Evolutionary conservation across 805 yeast species (phyloP), one percentile per base, ranked within the genome.

Genomic region (Wickerhamiella sergipiensis): DNA sequence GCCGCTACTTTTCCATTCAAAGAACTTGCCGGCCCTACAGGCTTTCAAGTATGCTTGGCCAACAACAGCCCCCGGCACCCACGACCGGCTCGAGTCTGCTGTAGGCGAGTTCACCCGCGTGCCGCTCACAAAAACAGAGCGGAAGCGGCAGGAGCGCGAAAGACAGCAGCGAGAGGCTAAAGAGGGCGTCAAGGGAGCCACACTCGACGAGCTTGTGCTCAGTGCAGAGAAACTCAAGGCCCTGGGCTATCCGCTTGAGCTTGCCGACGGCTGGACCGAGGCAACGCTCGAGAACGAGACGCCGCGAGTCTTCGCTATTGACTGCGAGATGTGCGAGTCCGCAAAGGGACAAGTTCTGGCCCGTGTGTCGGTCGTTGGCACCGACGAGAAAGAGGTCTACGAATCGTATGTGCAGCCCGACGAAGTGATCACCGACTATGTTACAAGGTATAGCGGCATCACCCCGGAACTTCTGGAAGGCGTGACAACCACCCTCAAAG

Each of bases 291-390:
- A 36, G 13, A 36, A 36, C 19, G 40, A 36, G 19, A 36, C 19
- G 3, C 40, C 40, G 19, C 17, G 19, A 73, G 0, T 36, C 10
- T 86, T 78, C 67, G 92, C 95, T 0, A 57, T 92, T 18, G 98
- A 90, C 67, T 92, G 98, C 71, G 98, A 90, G 67, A 92, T 90
- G 87, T 87, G 96, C 63, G 67, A 73, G 52, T 67, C 89, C 0
- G 75, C 69, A 0, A 55, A 60, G 1, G 88, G 87, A 0, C 72
- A 74, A 43, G 95, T 78, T 1, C 69, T 90, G 42, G 79, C 97
- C 0, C 72, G 97, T 49, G 78, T 85, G 0, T 84, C 95, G 1
- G 56, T 92, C 9, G 75, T 88, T 1, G 80, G 84, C 62, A 78
- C 76, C 57, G 72, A 78, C 48, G 50, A 54, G 39, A 73, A 76